Conservation (phyloP, 2,329 filamentous ascomycete species). For the Ramularia endophylla region DNA sequence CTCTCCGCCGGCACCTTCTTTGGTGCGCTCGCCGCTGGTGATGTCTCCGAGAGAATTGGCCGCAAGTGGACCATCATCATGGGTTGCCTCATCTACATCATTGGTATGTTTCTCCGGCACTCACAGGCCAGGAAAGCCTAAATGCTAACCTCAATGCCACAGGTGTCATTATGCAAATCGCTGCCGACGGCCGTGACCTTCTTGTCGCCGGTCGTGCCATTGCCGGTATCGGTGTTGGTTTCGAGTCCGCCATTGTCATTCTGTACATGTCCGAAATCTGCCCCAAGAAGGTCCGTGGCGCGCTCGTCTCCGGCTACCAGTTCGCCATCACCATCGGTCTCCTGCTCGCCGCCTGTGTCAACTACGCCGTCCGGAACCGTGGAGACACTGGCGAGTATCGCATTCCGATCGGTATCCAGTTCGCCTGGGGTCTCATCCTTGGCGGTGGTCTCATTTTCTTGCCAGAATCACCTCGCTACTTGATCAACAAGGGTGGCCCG, state of each 20-base stretch:
- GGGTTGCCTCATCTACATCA: constrained; percentile 64
- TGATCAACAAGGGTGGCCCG: constrained; percentile 65
- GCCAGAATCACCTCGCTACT: constrained; percentile 81
- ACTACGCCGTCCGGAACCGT: constrained; percentile 63
- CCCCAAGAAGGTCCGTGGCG: constrained; percentile 56
- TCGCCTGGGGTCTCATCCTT: constrained; percentile 73
- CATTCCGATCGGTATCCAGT: constrained; percentile 74
- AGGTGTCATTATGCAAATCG: constrained; percentile 59
- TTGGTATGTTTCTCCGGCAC: constrained; percentile 31
- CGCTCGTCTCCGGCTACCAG: constrained; percentile 75
- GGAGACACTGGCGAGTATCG: constrained; percentile 64
- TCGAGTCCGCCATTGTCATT: constrained; percentile 73
- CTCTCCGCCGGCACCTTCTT: constrained; percentile 69
- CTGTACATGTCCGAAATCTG: constrained; percentile 81
- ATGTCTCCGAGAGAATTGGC: constrained; percentile 68
- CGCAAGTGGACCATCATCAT: constrained; percentile 66
- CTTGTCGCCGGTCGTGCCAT: constrained; percentile 69
- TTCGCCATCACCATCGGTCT: constrained; percentile 74
- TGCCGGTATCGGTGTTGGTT: constrained; percentile 72
- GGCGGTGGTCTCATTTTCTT: constrained; percentile 66
- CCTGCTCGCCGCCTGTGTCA: constrained; percentile 62
- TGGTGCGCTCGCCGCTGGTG: constrained; percentile 69
- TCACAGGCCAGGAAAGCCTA: too few species aligned
- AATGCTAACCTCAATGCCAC: constrained; percentile 3
- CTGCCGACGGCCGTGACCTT: constrained; percentile 50